These are phyloP conservation scores for Eucalyptus erythrocorys DNA, from an alignment of 345 rosid species.

Conservation along the genomic window DNA sequence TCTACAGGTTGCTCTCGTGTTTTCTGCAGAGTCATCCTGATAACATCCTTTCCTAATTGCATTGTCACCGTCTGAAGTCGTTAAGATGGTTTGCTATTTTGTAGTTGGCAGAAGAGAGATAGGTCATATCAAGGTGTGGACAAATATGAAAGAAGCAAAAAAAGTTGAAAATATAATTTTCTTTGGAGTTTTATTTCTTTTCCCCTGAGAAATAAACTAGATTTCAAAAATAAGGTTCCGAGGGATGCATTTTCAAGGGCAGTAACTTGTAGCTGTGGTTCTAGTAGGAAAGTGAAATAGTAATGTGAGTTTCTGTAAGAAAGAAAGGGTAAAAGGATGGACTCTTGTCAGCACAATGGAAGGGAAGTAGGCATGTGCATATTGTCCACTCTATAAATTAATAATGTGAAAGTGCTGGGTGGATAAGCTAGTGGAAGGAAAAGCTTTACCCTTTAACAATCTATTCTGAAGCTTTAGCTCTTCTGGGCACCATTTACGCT, in stretches of 20 bases:
- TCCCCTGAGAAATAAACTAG: background rate
- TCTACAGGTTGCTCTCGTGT: conserved; percentile 51
- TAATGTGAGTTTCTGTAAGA: background rate
- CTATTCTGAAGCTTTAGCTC: background rate
- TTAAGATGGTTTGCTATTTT: background rate
- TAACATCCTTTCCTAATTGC: background rate
- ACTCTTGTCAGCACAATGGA: background rate
- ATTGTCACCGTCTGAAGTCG: background rate
- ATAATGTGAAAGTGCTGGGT: background rate
- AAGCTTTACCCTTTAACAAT: background rate
- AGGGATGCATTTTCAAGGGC: background rate
- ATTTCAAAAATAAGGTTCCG: background rate
- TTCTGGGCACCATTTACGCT: background rate
- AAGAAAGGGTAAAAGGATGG: background rate
- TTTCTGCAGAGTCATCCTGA: background rate
- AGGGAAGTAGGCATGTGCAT: background rate
- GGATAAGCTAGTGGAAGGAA: background rate
- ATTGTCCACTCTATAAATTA: background rate
- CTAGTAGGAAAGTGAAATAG: background rate
- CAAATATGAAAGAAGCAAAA: background rate
- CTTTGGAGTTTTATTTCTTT: background rate
- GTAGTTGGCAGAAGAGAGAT: background rate
- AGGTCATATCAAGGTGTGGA: background rate
- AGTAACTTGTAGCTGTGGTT: background rate
- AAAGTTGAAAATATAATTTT: background rate